phyloP scores from a whole-genome alignment of 371 early-diverging fungal species.

The Zychaea mexicana region DNA sequence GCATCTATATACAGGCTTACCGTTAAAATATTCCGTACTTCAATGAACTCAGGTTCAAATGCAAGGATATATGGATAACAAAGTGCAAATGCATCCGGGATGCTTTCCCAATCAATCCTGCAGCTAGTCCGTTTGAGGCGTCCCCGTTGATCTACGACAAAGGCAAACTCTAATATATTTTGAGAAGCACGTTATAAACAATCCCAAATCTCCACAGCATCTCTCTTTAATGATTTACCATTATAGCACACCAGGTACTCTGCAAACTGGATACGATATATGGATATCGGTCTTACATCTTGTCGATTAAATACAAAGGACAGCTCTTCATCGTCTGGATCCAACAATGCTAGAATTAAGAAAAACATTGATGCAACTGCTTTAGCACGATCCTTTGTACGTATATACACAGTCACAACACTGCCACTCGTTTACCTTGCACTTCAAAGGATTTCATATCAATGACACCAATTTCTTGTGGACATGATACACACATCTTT shows the following conservation, averaged over 20 bases:
- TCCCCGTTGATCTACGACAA: constrained; percentile 81
- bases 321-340: constrained; percentile 40
- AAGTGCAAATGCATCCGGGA: constrained; percentile 63
- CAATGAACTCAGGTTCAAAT: constrained; percentile 86
- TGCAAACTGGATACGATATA: constrained; percentile 74
- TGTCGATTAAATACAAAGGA: constrained; percentile 24
- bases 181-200: constrained; percentile 52
- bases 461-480: constrained; percentile 91
- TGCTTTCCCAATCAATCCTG: constrained; percentile 52
- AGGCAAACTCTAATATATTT: constrained; percentile 78
- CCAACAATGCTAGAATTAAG: constrained; percentile 23
- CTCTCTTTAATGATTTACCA: constrained; percentile 24
- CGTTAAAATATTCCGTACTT: constrained; percentile 82
- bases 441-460: constrained; percentile 76
- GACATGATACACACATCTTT: constrained; percentile 89
- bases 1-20: too few relatives aligned
- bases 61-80: constrained; percentile 85
- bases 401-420: background rate
- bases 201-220: constrained; percentile 1
- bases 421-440: constrained; percentile 20
- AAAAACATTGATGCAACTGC: background rate
- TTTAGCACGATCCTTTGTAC: too few relatives aligned
- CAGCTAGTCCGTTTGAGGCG: constrained; percentile 29
- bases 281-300: constrained; percentile 64
- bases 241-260: constrained; percentile 89